Percentiles rank a stretch among this genome's conserved stretches.
These are phyloP conservation scores for Moesziomyces sp. DNA, from an alignment of 1,284 basidiomycete genomes.

Conservation along the genomic window DNA sequence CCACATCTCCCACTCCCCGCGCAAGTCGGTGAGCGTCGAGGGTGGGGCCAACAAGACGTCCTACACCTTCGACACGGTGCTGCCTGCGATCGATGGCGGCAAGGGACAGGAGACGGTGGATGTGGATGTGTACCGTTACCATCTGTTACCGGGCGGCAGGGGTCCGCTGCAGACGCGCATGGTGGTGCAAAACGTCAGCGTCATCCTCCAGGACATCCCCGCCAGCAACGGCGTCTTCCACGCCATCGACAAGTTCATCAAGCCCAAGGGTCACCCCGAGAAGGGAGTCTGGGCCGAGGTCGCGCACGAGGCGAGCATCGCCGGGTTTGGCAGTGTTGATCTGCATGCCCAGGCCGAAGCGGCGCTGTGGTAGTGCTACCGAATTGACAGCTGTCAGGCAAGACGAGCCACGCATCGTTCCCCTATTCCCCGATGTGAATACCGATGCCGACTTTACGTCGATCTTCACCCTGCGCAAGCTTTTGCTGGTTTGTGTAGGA, in stretches of 20 bases:
- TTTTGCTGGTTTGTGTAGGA: too few relatives aligned
- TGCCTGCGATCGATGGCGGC: slow-evolving; percentile 35
- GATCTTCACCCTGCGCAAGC: too few relatives aligned
- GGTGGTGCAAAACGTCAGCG: slow-evolving; percentile 72
- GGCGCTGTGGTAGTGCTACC: slow-evolving; percentile 15
- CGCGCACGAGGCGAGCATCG: slow-evolving; percentile 17
- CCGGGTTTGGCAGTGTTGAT: slow-evolving; percentile 46
- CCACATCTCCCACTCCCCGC: slow-evolving; percentile 42
- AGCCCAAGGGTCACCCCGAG: slow-evolving; percentile 46
- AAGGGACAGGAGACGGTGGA: slow-evolving; percentile 48
- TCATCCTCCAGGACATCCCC: slow-evolving; percentile 72
- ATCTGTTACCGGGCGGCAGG: slow-evolving; percentile 51
- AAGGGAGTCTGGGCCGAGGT: slow-evolving; percentile 50
- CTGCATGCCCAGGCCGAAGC: slow-evolving; percentile 28
- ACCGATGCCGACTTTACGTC: too few relatives aligned
- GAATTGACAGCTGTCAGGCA: too few relatives aligned
- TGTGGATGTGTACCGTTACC: slow-evolving; percentile 56
- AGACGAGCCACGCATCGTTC: too few relatives aligned
- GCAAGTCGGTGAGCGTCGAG: slow-evolving; percentile 2
- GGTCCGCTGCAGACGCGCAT: slow-evolving; percentile 71
- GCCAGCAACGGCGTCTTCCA: slow-evolving; percentile 77
- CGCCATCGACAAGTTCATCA: slow-evolving; percentile 69
- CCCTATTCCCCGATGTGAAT: too few relatives aligned
- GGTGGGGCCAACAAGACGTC: slow-evolving; percentile 45
- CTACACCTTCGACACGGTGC: slow-evolving; percentile 51